Conservation (phyloP, 306 rosid genomes). For the Medicago truncatula region DNA sequence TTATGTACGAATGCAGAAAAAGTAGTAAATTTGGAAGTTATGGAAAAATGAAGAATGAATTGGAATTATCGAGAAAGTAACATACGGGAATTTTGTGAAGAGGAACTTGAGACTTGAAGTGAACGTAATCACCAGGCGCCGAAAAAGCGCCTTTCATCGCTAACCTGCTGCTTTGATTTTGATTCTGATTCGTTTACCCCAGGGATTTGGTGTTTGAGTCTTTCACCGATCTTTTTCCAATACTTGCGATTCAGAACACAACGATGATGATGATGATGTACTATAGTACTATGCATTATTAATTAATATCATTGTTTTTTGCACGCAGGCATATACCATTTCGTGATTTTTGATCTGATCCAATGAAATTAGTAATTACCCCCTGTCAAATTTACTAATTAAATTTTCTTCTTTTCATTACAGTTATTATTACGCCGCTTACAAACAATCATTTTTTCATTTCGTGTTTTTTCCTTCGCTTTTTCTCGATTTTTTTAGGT, state of each 20-base stretch:
- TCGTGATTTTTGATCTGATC: neutral
- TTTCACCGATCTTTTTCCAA: neutral
- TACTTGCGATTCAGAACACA: conserved; percentile 12
- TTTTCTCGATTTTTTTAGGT: too few relatives aligned
- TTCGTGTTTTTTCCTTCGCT: too few relatives aligned
- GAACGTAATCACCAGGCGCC: conserved; percentile 97
- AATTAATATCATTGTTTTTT: neutral
- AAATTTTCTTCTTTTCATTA: too few relatives aligned
- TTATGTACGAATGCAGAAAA: conserved; percentile 19
- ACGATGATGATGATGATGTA: neutral
- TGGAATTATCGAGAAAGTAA: neutral
- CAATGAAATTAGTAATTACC: neutral
- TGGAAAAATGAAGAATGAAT: conserved; percentile 21
- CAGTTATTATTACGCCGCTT: neutral
- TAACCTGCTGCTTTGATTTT: conserved; percentile 26
- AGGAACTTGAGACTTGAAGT: conserved; percentile 99
- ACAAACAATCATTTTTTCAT: too few relatives aligned
- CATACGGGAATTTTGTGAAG: conserved; percentile 96
- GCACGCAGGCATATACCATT: neutral
- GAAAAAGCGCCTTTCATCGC: conserved; percentile 92
- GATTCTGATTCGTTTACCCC: neutral
- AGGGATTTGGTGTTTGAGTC: too few relatives aligned
- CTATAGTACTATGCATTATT: conserved; percentile 1
- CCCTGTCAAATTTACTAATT: too few relatives aligned
- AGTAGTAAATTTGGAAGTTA: neutral